A percentile compares a stretch with the other conserved stretches of the same genome.
Evolutionary conservation across 1,284 basidiomycete genomes (phyloP).

Genomic region (Waitea zeae): DNA sequence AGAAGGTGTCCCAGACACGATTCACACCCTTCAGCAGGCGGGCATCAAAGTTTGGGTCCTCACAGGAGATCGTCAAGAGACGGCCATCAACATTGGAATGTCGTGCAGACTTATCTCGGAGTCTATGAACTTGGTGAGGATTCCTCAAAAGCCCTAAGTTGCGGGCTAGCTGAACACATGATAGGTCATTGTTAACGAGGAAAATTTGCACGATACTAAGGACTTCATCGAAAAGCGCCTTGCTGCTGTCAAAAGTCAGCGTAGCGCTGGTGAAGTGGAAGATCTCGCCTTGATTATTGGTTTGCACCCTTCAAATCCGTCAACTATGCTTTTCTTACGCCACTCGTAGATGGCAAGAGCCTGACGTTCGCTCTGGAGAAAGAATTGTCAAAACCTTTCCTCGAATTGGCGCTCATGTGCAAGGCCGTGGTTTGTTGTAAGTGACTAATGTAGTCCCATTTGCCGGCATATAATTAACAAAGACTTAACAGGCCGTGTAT

Average conservation of each 20-base stretch:
- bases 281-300: conserved; percentile 93
- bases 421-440: conserved; percentile 95
- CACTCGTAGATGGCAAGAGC: conserved; percentile 75
- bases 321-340: not conserved
- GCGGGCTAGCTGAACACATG: not conserved
- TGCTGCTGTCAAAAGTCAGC: conserved; percentile 84
- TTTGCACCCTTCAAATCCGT: conserved; percentile 15
- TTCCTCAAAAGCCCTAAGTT: not conserved
- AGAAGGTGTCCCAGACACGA: conserved; percentile 96
- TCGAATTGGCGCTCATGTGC: conserved; percentile 96
- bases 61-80: conserved; percentile 97
- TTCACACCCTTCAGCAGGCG: conserved; percentile 93
- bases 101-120: conserved; percentile 94
- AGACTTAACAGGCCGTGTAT: conserved; percentile 65
- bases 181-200: conserved; percentile 90
- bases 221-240: conserved; percentile 82
- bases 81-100: conserved; percentile 98
- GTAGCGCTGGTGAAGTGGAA: conserved; percentile 80
- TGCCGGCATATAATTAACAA: not conserved
- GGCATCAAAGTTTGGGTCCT: conserved; percentile 99
- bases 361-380: conserved; percentile 88
- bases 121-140: conserved; percentile 87
- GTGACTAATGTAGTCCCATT: conserved; percentile 16
- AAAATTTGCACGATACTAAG: conserved; percentile 65
- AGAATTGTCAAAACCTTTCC: conserved; percentile 74